Conservation (phyloP, 305 asterid species). For the Euphrasia arctica region DNA sequence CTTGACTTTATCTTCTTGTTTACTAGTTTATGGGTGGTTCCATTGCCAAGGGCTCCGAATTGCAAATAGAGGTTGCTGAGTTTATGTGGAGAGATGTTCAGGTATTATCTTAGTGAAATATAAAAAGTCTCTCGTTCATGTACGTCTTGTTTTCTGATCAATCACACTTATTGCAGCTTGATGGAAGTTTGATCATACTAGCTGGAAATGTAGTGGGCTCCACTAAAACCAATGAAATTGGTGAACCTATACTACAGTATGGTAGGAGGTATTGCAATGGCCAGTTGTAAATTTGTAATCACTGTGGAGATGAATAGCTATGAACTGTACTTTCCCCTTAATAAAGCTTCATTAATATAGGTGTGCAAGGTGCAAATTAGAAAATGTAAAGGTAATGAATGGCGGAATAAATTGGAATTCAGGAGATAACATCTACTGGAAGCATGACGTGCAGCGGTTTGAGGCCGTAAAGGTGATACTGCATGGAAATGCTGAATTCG, state of each 20-base stretch:
- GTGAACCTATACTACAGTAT: constrained; percentile 70
- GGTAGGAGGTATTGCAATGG: constrained; percentile 67
- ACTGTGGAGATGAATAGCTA: constrained; percentile 22
- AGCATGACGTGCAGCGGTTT: constrained; percentile 83
- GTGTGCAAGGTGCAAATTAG: constrained; percentile 87
- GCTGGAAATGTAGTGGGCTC: constrained; percentile 89
- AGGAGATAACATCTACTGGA: constrained; percentile 77
- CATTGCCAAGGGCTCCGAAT: constrained; percentile 83
- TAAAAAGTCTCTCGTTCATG: constrained; percentile 21
- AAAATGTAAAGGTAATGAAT: constrained; percentile 73
- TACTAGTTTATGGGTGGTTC: constrained; percentile 87
- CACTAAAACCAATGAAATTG: constrained; percentile 37
- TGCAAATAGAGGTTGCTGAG: constrained; percentile 92
- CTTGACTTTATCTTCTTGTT: constrained; percentile 26
- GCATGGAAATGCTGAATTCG: constrained; percentile 98
- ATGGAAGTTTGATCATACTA: constrained; percentile 78
- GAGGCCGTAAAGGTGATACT: constrained; percentile 76
- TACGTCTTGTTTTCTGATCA: constrained; percentile 29
- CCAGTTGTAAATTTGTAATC: constrained; percentile 20
- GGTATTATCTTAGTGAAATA: constrained; percentile 46
- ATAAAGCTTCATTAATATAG: constrained; percentile 37
- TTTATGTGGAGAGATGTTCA: constrained; percentile 88
- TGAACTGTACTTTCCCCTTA: constrained; percentile 20
- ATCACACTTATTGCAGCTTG: constrained; percentile 59
- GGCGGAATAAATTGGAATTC: constrained; percentile 90